Base-by-base conservation (phyloP, 805 yeast species). In the Nakazawaea peltata region DNA sequence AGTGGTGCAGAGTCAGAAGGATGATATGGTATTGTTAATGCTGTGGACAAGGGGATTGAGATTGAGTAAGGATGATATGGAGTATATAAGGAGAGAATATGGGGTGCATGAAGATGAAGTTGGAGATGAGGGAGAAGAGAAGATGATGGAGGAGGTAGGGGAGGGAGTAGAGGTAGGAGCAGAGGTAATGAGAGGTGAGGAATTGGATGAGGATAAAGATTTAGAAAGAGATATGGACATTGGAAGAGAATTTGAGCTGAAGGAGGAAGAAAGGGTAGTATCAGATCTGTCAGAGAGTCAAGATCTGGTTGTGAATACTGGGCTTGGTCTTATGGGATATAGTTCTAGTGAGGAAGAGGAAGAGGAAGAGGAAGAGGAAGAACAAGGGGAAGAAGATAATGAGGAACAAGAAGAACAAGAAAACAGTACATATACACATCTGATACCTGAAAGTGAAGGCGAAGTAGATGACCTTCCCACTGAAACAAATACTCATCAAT, bases 11-110 rank as follows among this genome's bases (percentile, higher is more conserved):
- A n/a, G n/a, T n/a, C n/a, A n/a, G n/a, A 44, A 45, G 13, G 32
- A 44, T 18, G 41, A 49, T 32, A 32, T 65, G 11, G 34, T 64
- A 1, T 25, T 54, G 21, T 39, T 58, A 27, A 47, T 61, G 9
- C 69, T 69, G 1, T 52, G 52, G 32, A 56, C 64, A 10, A 43
- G 70, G 22, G 70, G 71, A 1, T 40, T 61, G 29, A 37, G 41
- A 9, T 14, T 37, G 3, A 13, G 22, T 4, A 30, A 29, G 24
- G 7, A 8, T 4, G 37, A 37, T 25, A n/a, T 22, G 16, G 23
- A 29, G 19, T 13, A 23, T 28, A 4, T 32, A n/a, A 5, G 11
- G 16, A 14, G 21, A 7, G 22, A 18, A 26, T 37, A 37, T 26
- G 19, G 28, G 10, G 17, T 26, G 12, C 13, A 19, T 5, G 30